Percentiles rank a stretch among this genome's conserved stretches.
Evolutionary conservation across 129 eudicot species (phyloP).

Genomic region (Tanacetum coccineum): DNA sequence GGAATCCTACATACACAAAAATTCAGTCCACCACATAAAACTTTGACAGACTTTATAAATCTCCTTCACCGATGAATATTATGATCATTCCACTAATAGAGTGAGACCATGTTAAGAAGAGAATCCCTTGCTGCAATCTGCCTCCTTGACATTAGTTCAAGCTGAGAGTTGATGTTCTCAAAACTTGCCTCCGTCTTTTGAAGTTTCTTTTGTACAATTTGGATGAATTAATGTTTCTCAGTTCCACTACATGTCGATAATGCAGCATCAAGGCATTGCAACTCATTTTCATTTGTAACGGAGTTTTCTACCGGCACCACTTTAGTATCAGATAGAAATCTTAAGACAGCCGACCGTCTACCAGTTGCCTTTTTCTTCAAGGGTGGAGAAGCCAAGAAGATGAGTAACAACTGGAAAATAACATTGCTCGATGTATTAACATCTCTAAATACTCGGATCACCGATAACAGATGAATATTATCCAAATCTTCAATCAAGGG

Average conservation of each 20-base stretch:
- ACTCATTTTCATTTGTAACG: slow-evolving; percentile 20
- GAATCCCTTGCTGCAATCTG: slow-evolving; percentile 31
- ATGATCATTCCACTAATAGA: neutral
- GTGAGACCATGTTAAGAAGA: slow-evolving; percentile 39
- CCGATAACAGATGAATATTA: slow-evolving; percentile 16
- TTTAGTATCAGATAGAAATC: slow-evolving; percentile 19
- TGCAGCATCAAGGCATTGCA: slow-evolving; percentile 26
- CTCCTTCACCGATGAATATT: neutral
- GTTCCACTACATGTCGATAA: neutral
- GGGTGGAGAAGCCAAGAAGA: slow-evolving; percentile 17
- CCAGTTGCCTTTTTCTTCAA: slow-evolving; percentile 13
- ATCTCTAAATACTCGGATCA: slow-evolving; percentile 28
- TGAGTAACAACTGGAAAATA: slow-evolving; percentile 12
- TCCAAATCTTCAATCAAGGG: neutral
- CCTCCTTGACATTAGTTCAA: slow-evolving; percentile 28
- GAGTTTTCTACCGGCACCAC: slow-evolving; percentile 23
- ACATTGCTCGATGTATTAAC: slow-evolving; percentile 23
- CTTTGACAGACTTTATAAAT: neutral
- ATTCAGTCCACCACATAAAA: slow-evolving; percentile 8
- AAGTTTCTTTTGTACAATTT: slow-evolving; percentile 14
- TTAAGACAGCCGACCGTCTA: slow-evolving; percentile 22
- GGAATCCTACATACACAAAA: neutral
- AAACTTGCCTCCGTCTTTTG: slow-evolving; percentile 21
- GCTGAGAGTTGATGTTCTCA: slow-evolving; percentile 20
- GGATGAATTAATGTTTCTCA: neutral